phyloP scores from a whole-genome alignment of 176 grass and related monocot species.

The Puccinellia tenuiflora region DNA sequence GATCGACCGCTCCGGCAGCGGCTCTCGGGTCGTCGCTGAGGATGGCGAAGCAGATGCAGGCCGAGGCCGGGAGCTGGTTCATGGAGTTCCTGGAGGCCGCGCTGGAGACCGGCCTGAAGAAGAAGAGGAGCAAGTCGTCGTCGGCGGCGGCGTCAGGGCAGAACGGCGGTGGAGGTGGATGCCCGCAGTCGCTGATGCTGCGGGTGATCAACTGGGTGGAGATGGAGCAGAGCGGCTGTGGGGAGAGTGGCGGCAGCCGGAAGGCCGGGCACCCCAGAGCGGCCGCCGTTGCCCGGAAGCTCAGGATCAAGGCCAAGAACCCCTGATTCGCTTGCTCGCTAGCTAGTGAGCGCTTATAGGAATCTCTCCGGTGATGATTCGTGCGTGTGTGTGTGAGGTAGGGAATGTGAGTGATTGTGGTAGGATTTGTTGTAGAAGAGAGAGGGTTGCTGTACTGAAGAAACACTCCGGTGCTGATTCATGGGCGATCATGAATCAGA shows the following conservation, averaged over 20 bases:
- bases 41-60: conserved; percentile 65
- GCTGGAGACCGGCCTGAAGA: conserved; percentile 63
- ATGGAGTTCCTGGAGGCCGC: conserved; percentile 77
- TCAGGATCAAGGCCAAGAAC: conserved; percentile 92
- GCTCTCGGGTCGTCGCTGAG: conserved; percentile 47
- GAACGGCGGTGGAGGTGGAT: conserved; percentile 28
- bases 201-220: conserved; percentile 88
- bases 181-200: conserved; percentile 71
- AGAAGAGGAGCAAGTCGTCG: conserved; percentile 31
- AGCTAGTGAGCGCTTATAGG: too few relatives aligned
- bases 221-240: conserved; percentile 64
- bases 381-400: too few relatives aligned
- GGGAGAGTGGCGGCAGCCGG: conserved; percentile 17
- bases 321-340: conserved; percentile 10
- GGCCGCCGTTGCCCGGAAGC: conserved; percentile 62
- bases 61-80: conserved; percentile 63
- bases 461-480: neutral
- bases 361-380: too few relatives aligned
- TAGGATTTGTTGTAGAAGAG: neutral
- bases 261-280: conserved; percentile 55
- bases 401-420: neutral
- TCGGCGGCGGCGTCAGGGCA: neutral
- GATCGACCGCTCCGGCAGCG: neutral
- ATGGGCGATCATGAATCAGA: neutral
- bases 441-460: too few relatives aligned